Evolutionary conservation across 208 protist genomes (phyloP), one percentile per base, ranked within the genome.

Genomic region (Blechomonas ayalai): DNA sequence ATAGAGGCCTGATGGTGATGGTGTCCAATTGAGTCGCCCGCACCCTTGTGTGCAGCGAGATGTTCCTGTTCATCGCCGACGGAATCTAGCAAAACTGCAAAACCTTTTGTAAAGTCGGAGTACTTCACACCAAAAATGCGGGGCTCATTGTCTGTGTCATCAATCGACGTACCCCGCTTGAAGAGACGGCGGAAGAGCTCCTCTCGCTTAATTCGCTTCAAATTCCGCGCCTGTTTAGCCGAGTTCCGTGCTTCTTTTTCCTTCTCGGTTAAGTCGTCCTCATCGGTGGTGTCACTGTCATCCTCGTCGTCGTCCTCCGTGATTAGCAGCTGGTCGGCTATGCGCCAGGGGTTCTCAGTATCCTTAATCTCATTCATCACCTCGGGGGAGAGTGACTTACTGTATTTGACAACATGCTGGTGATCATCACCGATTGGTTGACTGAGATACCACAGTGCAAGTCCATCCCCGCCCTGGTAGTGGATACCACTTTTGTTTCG

Each of bases 361-460:
- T 82, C 66, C 12, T 58, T 31, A 3, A 84, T 55, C 25, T 76
- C 66, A 22, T 69, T 57, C 2, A 58, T 56, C 16, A 73, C 32
- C 55, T 84, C 65, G 0, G 59, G 53, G 18, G 72, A 63, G n/a
- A 83, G 52, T 0, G 72, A 59, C 47, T 84, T 84, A 35, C 63
- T 78, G 62, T 89, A 82, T 57, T 89, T 89, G 32, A 74, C 62
- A 5, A 82, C 71, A 52, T 89, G 80, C 33, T 89, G 80, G 33
- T 89, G 74, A 39, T 89, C 74, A 56, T 89, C 80, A 25, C 80
- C 80, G 45, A 89, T 73, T 8, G 84, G 77, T 34, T 79, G 68
- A 22, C 69, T 54, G 10, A 92, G 58, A 40, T 90, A 92, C 84
- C 84, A 92, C 16, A 92, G 40, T 3, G 80, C 84, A 41, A 92